phyloP scores from a whole-genome alignment of 352 stramenopile species.

The Paralagenidium karlingii region DNA sequence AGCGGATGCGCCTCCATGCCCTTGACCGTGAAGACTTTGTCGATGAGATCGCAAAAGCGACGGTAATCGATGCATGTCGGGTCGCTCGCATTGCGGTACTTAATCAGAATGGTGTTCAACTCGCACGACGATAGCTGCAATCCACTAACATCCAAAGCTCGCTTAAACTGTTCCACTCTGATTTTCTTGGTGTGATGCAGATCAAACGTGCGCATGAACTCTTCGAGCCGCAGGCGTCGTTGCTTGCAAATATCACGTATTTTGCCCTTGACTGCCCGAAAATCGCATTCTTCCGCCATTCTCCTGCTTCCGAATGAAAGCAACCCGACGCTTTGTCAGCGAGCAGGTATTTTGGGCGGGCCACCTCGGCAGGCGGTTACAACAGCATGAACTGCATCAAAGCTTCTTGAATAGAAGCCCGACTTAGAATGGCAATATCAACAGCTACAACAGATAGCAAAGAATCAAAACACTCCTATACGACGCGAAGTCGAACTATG shows the following conservation, averaged over 20 bases:
- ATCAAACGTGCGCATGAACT: slow-evolving; percentile 85
- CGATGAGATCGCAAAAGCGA: slow-evolving; percentile 73
- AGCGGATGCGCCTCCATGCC: slow-evolving; percentile 51
- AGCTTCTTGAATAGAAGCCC: too few species aligned
- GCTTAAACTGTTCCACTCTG: slow-evolving; percentile 65
- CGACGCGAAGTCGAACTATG: too few species aligned
- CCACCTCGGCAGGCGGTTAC: too few species aligned
- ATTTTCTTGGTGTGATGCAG: slow-evolving; percentile 78
- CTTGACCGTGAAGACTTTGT: slow-evolving; percentile 77
- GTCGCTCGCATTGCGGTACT: slow-evolving; percentile 53
- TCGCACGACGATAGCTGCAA: slow-evolving; percentile 41
- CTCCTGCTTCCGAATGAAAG: too few species aligned
- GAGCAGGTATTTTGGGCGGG: too few species aligned
- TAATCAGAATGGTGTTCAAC: slow-evolving; percentile 36
- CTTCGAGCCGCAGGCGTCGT: slow-evolving; percentile 64
- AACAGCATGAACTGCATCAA: too few species aligned
- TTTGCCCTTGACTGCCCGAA: slow-evolving; percentile 70
- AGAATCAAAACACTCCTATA: neutral
- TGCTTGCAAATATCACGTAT: slow-evolving; percentile 72
- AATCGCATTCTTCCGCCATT: too few species aligned
- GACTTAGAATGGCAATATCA: too few species aligned
- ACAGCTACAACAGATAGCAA: too few species aligned
- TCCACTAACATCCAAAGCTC: slow-evolving; percentile 61
- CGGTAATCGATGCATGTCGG: slow-evolving; percentile 63
- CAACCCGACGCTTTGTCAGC: too few species aligned